Evolutionary conservation across 805 yeast genomes (phyloP).

Genomic region (Candida tallmaniae): DNA sequence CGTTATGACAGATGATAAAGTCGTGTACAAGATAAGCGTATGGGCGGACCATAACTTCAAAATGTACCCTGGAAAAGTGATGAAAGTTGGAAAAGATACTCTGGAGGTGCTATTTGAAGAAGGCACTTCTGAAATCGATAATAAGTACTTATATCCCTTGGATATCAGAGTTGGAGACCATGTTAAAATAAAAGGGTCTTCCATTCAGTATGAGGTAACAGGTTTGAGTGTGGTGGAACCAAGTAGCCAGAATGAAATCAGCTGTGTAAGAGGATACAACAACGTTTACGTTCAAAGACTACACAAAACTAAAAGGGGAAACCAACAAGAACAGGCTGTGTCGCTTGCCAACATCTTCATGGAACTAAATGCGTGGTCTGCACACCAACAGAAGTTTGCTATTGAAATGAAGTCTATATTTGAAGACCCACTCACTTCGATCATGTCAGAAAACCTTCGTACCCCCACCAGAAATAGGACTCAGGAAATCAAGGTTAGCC

Average conservation of each 20-base stretch:
- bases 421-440: slow-evolving; percentile 9
- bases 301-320: slow-evolving; percentile 9
- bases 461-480: slow-evolving; percentile 12
- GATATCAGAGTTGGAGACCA: slow-evolving; percentile 57
- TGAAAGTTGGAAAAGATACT: slow-evolving; percentile 20
- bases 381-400: slow-evolving; percentile 30
- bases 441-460: slow-evolving; percentile 7
- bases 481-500: slow-evolving; percentile 5
- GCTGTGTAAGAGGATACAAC: slow-evolving; percentile 62
- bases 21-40: slow-evolving; percentile 29
- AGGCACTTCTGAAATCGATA: slow-evolving; percentile 29
- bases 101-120: slow-evolving; percentile 40
- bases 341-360: slow-evolving; percentile 30
- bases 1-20: slow-evolving; percentile 6
- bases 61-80: slow-evolving; percentile 47
- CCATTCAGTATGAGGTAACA: slow-evolving; percentile 36
- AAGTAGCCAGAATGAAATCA: slow-evolving; percentile 27
- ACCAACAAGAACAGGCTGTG: slow-evolving; percentile 17
- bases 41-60: slow-evolving; percentile 51
- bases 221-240: slow-evolving; percentile 32
- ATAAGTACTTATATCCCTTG: slow-evolving; percentile 38
- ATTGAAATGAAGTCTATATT: slow-evolving; percentile 13
- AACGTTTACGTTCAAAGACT: slow-evolving; percentile 33
- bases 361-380: slow-evolving; percentile 37
- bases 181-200: slow-evolving; percentile 30